A percentile compares a stretch with the other conserved stretches of the same genome.
These are phyloP conservation scores for Suillus clintonianus DNA, from an alignment of 768 basidiomycete species.

Conservation along the genomic window DNA sequence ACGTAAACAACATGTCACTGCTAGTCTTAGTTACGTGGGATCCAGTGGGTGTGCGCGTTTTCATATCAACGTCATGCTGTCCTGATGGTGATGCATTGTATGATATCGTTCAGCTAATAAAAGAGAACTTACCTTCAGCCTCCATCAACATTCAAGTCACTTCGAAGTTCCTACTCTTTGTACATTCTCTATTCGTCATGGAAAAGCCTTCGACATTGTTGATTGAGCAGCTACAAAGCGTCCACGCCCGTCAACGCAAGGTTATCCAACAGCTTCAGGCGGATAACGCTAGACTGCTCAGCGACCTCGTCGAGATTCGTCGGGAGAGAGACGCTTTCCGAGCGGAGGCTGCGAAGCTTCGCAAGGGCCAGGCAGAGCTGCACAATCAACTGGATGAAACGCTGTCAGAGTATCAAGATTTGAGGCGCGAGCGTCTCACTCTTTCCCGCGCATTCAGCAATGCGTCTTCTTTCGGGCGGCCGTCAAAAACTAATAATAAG, in stretches of 20 bases:
- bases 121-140: not conserved
- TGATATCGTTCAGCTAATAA: not conserved
- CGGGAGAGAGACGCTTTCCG: constrained; percentile 28
- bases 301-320: constrained; percentile 27
- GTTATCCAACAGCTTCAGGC: constrained; percentile 28
- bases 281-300: constrained; percentile 22
- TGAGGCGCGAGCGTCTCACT: constrained; percentile 22
- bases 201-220: constrained; percentile 15
- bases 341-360: constrained; percentile 18
- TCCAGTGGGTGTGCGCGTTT: not conserved
- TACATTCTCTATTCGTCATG: constrained; percentile 1
- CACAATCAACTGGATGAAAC: constrained; percentile 21
- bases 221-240: constrained; percentile 26
- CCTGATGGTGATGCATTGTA: not conserved
- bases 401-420: constrained; percentile 17
- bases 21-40: not conserved
- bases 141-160: not conserved
- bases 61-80: not conserved
- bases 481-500: constrained; percentile 6
- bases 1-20: not conserved
- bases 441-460: constrained; percentile 13
- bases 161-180: not conserved
- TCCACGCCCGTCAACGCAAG: constrained; percentile 24
- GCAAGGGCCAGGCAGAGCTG: constrained; percentile 24
- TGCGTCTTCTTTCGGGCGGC: not conserved